Evolutionary conservation across 192 early-diverging fungal species (phyloP).

Genomic region (Backusella sp.): DNA sequence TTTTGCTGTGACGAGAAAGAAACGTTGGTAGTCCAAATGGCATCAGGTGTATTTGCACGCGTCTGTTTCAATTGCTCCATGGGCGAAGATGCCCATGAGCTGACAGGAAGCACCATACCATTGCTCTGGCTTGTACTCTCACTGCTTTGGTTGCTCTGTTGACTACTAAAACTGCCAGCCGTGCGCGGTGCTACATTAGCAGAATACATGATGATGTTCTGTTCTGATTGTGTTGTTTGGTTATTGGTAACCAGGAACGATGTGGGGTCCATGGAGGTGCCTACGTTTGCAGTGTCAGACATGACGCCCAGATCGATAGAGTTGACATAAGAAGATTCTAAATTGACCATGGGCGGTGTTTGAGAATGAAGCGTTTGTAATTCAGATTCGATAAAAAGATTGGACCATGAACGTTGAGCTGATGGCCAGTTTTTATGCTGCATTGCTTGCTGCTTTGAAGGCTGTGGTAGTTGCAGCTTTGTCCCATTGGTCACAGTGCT

Average conservation of each 20-base stretch:
- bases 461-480: neutral
- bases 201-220: neutral
- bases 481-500: neutral
- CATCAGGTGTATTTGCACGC: neutral
- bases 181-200: neutral
- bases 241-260: neutral
- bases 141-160: neutral
- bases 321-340: neutral
- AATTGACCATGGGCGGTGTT: neutral
- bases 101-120: neutral
- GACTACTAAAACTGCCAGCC: neutral
- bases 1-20: neutral
- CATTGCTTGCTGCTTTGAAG: neutral
- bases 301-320: neutral
- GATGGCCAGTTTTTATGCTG: neutral
- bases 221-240: neutral
- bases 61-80: neutral
- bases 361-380: constrained; percentile 11
- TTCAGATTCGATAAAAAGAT: neutral
- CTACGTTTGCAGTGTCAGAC: neutral
- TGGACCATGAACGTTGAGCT: neutral
- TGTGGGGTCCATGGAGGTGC: neutral
- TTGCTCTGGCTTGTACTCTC: neutral
- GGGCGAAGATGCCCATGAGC: neutral
- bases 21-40: neutral